Evolutionary conservation across 768 basidiomycete genomes (phyloP), one percentile per base, ranked within the genome.

Genomic region (Candolleomyces eurysporus): DNA sequence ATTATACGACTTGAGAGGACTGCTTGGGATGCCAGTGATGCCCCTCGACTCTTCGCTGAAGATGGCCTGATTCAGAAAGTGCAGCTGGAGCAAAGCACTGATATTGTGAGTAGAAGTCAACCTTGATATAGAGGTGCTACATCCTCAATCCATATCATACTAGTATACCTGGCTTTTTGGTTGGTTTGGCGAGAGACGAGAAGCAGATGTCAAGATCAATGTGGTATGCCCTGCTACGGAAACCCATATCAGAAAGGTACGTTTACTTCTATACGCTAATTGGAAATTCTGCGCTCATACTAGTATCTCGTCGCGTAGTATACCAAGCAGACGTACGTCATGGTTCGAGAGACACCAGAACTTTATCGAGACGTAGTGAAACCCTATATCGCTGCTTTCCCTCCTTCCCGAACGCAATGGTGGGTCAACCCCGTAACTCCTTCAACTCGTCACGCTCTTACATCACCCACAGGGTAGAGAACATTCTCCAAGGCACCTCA

Each of bases 211-310:
- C 61, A 92, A 92, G 75, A 83, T 98, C 65, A 91, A 87, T 63
- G 78, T 94, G 17, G 88, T 97, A 56, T 90, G 82, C 63, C 96
- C 96, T 16, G 94, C 94, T 1, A 98, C 94, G 0, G 91, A 94
- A 8, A 84, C 88, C 4, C 95, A 98, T 69, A 88, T 98, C 61
- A 82, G 82, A 63, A 97, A 97, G 82, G 91, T 88, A 42, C 53
- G 48, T 48, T 2, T 31, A 2, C 57, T 19, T 14, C 53, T 7
- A 22, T 8, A 17, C 19, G 11, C 48, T 32, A n/a, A 43, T 48
- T n/a, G 9, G 39, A 3, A 32, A 21, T 9, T 36, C 2, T 16
- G 45, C 17, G 4, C 39, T 50, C 17, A 39, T 21, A 17, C 14
- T 19, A 3, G 36, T 31, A 45, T 56, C 13, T 45, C 16, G 45